Evolutionary conservation across 2,329 filamentous ascomycete genomes (phyloP), one percentile per base, ranked within the genome.

Genomic region (Hypoxylon rubiginosum): DNA sequence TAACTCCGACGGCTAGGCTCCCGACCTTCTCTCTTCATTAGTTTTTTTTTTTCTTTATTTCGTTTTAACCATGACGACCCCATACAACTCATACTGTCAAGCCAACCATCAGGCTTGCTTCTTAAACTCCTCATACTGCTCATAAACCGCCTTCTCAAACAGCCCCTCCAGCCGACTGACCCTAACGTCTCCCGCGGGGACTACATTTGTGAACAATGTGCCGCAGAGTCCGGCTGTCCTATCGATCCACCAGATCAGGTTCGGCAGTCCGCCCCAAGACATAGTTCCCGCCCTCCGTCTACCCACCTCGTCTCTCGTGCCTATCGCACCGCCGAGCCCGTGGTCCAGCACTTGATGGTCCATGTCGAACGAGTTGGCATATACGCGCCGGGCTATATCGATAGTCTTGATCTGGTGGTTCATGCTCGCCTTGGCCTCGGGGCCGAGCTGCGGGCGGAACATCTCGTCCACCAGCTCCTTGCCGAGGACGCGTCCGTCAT

Each of bases 211-310:
- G 51, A 70, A 66, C 11, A 61, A 36, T 3, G 65, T 52, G 7
- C 65, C 67, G 32, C 65, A 70, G 13, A 70, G 50, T 7, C 66
- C 68, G 4, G 50, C 26, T 15, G 51, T 50, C 43, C 57, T 61
- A 30, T 68, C 62, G 6, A 70, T 54, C 62, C 58, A 68, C 68
- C 65, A 70, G 28, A 66, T 70, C 45, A 68, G 21, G 30, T 68
- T 66, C 21, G 65, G 68, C 52, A 70, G 13, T 9, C 65, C 68
- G 32, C 65, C 68, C 67, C 64, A 70, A 2, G 64, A 56, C 64
- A 70, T 55, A 1, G 61, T 67, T 9, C 67, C 67, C 9, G 64
- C 62, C 21, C 49, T 48, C 4, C 65, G 54, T n/a, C 65, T 60
- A 3, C 59, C 62, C 26, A 32, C 45, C 26, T 62, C 65, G 32